phyloP scores from a whole-genome alignment of 2,329 filamentous ascomycete genomes.

The Myriosclerotinia curreyana region DNA sequence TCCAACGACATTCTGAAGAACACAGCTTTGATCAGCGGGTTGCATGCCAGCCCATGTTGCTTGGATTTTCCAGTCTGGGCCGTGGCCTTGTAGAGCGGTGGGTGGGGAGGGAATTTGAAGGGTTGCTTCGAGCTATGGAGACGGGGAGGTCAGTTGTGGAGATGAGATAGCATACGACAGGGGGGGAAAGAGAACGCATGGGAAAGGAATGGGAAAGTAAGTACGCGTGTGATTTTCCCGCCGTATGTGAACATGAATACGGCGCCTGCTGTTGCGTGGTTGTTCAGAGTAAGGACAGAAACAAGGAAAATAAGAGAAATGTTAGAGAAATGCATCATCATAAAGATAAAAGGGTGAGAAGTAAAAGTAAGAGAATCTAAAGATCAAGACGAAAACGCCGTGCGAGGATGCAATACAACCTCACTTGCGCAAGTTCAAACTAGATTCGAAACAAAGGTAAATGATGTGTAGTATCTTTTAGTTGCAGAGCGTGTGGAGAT shows the following conservation, averaged over 20 bases:
- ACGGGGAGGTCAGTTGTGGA: background rate
- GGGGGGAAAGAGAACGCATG: too few relatives aligned
- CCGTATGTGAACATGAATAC: constrained; percentile 11
- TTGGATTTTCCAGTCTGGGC: constrained; percentile 8
- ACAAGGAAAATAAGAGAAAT: background rate
- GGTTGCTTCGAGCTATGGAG: constrained; percentile 3
- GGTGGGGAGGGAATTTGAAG: background rate
- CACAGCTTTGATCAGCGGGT: constrained; percentile 27
- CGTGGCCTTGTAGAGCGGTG: constrained; percentile 3
- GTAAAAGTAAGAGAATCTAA: background rate
- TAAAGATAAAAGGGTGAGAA: background rate
- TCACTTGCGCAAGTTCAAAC: background rate
- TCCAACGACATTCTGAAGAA: constrained; percentile 20
- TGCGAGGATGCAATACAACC: background rate
- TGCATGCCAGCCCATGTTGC: constrained; percentile 10
- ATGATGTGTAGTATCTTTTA: background rate
- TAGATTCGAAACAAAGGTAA: too few relatives aligned
- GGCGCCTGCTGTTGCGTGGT: background rate
- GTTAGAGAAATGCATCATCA: background rate
- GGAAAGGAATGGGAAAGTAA: background rate
- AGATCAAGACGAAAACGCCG: background rate
- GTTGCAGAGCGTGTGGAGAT: background rate
- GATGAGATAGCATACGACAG: background rate
- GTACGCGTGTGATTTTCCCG: constrained; percentile 14
- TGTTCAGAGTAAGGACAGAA: background rate